Evolutionary conservation across 495 filamentous ascomycete species (phyloP), one percentile per base, ranked within the genome.

Genomic region (Neurospora sp.): DNA sequence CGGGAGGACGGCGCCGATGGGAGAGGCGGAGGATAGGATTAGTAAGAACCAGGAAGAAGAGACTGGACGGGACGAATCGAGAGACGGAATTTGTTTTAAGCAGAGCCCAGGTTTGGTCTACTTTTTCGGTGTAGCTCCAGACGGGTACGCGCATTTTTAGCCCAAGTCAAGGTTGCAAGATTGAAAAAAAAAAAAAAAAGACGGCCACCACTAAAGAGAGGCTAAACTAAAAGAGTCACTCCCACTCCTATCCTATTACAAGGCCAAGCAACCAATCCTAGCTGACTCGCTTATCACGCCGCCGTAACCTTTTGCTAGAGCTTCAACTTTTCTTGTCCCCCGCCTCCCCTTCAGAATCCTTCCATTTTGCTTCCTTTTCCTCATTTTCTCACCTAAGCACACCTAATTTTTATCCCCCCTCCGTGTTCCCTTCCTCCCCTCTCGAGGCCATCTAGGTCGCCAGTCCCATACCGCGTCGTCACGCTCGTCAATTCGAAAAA

Each of bases 401-500:
- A 46, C n/a, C 39, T 70, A 27, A 48, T 71, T 35, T 72, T 69
- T 38, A 62, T 31, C 54, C 73, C 35, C 5, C 37, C 66, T 39
- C 27, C 69, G 27, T 62, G 31, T 41, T 69, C 62, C 31, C 16
- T n/a, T 35, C 18, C 40, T 48, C 42, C 14, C 54, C 70, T 74
- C 69, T 40, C 46, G 12, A 42, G 44, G 37, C 48, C 39, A 27
- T 59, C 27, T 38, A 37, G n/a, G 31, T 72, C 39, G 38, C 59
- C 71, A 10, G 38, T 71, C 42, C 40, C 71, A 23, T 66, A 66
- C 27, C 48, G 39, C 69, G 40, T 48, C 71, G 44, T 62, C 73
- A 38, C 69, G 75, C 76, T 73, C 73, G 73, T 73, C 78, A 77
- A 82, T 79, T 76, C 73, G 76, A 54, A 35, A 35, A 62, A 35